Evolutionary conservation across 352 stramenopile genomes (phyloP), one percentile per base, ranked within the genome.

Genomic region (Phytophthora sansomeana): DNA sequence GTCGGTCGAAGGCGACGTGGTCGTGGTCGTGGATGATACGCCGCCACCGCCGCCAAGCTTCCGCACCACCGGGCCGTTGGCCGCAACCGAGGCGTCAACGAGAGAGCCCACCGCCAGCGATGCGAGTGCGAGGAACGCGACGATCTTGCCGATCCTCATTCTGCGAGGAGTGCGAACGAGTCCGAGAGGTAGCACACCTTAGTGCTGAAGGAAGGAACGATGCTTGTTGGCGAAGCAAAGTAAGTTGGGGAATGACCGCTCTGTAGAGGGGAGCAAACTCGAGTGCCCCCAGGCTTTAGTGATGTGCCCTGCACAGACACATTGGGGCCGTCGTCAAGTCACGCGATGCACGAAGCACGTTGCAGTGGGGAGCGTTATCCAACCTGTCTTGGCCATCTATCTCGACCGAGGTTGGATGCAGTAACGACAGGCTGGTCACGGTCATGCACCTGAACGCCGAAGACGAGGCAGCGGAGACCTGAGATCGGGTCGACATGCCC

Each of bases 121-220:
- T 10, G 41, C 61, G 14, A 75, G 29, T 6, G 56, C 46, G 11
- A 72, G 26, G 62, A 69, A 67, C 13, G 67, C 62, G 41, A 75
- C 6, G 21, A 66, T 69, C 33, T 72, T 72, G 38, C 41, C 32
- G 62, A 75, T 44, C 43, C 69, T 75, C 67, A 75, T 75, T 0
- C 8, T 63, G 46, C n/a, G 19, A 41, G 33, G 35, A 68, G 6
- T 32, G n/a, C 1, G 32, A 30, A 19, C 57, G 35, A n/a, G 6
- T 32, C 11, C 19, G 17, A 16, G 43, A 55, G 32, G 43, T 72
- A 72, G 58, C 51, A 72, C 36, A 26, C 24, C 68, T 14, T 44
- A 24, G 58, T 63, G 57, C 50, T 67, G 29, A 57, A 47, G 43
- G 36, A 19, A 33, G 28, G 49, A 52, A 65, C 48, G 47, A 62